phyloP scores from a whole-genome alignment of 2,329 filamentous ascomycete species.

The Pleurostoma richardsiae region DNA sequence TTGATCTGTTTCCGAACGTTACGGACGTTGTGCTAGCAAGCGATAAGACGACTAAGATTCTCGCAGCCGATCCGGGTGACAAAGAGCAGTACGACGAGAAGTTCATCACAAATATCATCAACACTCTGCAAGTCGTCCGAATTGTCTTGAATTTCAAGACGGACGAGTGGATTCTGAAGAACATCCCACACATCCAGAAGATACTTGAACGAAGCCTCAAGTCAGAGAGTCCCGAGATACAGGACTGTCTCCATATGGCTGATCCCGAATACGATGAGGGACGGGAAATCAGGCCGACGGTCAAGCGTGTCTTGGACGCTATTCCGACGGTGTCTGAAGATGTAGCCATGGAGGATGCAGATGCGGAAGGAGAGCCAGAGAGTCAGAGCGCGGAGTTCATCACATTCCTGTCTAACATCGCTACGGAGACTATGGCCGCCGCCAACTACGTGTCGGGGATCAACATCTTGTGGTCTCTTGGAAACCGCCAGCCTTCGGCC shows the following conservation, averaged over 20 bases:
- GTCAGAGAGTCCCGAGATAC: slow-evolving; percentile 85
- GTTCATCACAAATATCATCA: slow-evolving; percentile 83
- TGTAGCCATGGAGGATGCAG: slow-evolving; percentile 65
- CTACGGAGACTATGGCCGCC: slow-evolving; percentile 79
- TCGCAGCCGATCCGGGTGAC: slow-evolving; percentile 54
- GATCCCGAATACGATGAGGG: slow-evolving; percentile 66
- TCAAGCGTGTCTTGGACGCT: slow-evolving; percentile 81
- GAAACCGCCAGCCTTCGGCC: slow-evolving; percentile 75
- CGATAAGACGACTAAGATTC: slow-evolving; percentile 64
- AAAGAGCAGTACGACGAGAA: slow-evolving; percentile 77
- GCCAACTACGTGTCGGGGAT: slow-evolving; percentile 82
- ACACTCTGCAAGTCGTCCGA: slow-evolving; percentile 86
- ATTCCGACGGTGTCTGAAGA: slow-evolving; percentile 62
- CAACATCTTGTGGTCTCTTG: slow-evolving; percentile 89
- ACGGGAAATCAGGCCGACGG: slow-evolving; percentile 66
- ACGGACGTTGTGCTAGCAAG: slow-evolving; percentile 80
- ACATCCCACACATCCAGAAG: slow-evolving; percentile 74
- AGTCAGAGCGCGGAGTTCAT: slow-evolving; percentile 82
- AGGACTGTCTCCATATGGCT: slow-evolving; percentile 79
- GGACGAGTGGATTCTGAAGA: slow-evolving; percentile 84
- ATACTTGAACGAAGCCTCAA: slow-evolving; percentile 85
- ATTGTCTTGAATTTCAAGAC: slow-evolving; percentile 84
- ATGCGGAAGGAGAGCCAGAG: slow-evolving; percentile 80
- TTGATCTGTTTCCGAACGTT: slow-evolving; percentile 86
- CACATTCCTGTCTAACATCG: slow-evolving; percentile 75